Percentiles rank a stretch among this genome's conserved stretches.
These are phyloP conservation scores for Anisogramma anomala DNA, from an alignment of 2,329 filamentous ascomycete genomes.

Conservation along the genomic window DNA sequence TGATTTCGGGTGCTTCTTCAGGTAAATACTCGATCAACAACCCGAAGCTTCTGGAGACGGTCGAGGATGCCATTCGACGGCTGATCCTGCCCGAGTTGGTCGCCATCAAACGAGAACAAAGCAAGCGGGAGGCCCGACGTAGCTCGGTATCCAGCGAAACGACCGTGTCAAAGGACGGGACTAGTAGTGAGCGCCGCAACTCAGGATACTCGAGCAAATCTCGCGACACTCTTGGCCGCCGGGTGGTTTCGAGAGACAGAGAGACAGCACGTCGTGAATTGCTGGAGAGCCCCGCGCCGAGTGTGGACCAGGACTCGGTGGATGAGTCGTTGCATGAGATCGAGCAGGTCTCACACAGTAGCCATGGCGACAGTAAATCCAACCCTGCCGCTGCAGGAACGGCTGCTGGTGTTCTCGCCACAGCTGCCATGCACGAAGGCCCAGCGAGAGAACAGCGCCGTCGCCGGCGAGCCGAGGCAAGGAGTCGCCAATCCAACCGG, in stretches of 20 bases:
- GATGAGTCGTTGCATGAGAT: conserved; percentile 29
- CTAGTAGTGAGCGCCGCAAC: conserved; percentile 48
- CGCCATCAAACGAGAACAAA: conserved; percentile 81
- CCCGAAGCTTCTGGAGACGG: conserved; percentile 77
- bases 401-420: conserved; percentile 27
- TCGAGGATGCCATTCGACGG: conserved; percentile 84
- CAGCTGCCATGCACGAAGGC: conserved; percentile 27
- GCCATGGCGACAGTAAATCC: conserved; percentile 27
- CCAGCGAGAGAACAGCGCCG: conserved; percentile 42
- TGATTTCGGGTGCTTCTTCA: conserved; percentile 38
- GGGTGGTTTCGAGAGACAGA: conserved; percentile 36
- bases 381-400: conserved; percentile 36
- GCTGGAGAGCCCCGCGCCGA: conserved; percentile 37
- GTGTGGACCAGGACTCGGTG: conserved; percentile 35
- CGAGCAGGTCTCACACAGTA: conserved; percentile 35
- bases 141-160: conserved; percentile 52
- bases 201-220: conserved; percentile 35
- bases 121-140: conserved; percentile 58
- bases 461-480: conserved; percentile 39
- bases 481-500: conserved; percentile 34
- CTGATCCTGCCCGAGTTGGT: conserved; percentile 86
- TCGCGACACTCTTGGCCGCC: conserved; percentile 38
- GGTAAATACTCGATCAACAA: conserved; percentile 84
- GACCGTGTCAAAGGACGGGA: conserved; percentile 42
- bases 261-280: conserved; percentile 42